phyloP scores from a whole-genome alignment of 208 protist genomes.

The Giardia duodenalis region DNA sequence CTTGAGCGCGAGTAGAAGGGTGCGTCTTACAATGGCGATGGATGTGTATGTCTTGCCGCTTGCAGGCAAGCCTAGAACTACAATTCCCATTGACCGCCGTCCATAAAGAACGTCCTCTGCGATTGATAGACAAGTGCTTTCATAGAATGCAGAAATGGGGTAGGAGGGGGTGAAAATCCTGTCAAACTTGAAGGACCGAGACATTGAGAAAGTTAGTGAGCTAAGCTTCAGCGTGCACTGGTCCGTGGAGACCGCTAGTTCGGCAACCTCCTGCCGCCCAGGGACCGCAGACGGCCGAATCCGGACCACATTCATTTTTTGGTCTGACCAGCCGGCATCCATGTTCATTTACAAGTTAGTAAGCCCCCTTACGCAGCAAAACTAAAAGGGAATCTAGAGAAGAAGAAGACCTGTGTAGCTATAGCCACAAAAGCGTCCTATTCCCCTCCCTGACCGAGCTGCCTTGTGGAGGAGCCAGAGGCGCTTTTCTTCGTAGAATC shows the following conservation, averaged over 20 bases:
- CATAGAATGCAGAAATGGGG: background rate
- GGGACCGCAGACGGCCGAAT: background rate
- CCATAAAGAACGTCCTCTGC: background rate
- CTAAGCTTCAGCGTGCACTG: background rate
- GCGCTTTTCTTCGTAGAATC: background rate
- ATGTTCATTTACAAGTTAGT: too few species aligned
- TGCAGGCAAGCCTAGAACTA: background rate
- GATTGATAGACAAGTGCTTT: background rate
- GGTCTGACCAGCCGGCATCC: too few species aligned
- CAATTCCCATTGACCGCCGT: background rate
- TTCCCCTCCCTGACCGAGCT: background rate
- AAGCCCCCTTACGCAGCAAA: too few species aligned
- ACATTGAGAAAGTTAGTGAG: background rate
- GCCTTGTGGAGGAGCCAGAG: background rate
- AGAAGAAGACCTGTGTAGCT: too few species aligned
- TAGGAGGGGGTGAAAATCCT: background rate
- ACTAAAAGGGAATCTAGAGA: too few species aligned
- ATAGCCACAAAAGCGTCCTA: too few species aligned
- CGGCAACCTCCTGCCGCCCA: background rate
- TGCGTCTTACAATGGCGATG: too few species aligned
- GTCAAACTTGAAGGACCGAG: background rate
- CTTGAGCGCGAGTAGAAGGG: too few species aligned
- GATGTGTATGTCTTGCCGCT: too few species aligned
- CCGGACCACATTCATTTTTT: too few species aligned
- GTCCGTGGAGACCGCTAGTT: background rate